These are phyloP conservation scores for Ceratocystis eucalypticola DNA, from an alignment of 2,329 filamentous ascomycete genomes.

Conservation along the genomic window DNA sequence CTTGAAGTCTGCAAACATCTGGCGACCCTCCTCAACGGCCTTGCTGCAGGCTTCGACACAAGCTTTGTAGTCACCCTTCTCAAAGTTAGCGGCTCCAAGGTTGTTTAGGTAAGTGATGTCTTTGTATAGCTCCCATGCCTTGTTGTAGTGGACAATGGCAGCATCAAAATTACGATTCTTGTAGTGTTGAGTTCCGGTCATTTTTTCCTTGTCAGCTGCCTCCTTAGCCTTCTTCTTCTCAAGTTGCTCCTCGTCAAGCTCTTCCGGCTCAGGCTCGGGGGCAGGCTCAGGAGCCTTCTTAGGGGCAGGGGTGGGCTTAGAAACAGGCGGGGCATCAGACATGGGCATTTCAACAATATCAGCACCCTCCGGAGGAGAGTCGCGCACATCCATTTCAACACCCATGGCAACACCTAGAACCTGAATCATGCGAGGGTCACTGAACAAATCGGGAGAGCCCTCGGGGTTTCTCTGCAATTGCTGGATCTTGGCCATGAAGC, in stretches of 20 bases:
- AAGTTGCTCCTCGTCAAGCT: slow-evolving; percentile 67
- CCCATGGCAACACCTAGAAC: slow-evolving; percentile 89
- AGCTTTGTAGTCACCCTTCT: slow-evolving; percentile 87
- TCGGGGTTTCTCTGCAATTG: slow-evolving; percentile 68
- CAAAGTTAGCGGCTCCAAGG: slow-evolving; percentile 81
- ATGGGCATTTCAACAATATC: slow-evolving; percentile 55
- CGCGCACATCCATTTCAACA: slow-evolving; percentile 61
- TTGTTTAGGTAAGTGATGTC: slow-evolving; percentile 98
- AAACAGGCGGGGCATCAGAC: slow-evolving; percentile 46
- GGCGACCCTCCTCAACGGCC: slow-evolving; percentile 79
- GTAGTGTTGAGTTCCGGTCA: slow-evolving; percentile 83
- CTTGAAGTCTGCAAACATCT: slow-evolving; percentile 92
- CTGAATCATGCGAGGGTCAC: slow-evolving; percentile 82
- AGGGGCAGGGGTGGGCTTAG: slow-evolving; percentile 29
- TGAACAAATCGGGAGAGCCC: slow-evolving; percentile 64
- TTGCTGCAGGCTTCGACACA: slow-evolving; percentile 76
- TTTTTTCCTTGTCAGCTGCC: slow-evolving; percentile 89
- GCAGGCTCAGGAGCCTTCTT: slow-evolving; percentile 35
- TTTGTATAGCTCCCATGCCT: slow-evolving; percentile 89
- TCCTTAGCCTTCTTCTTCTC: slow-evolving; percentile 85
- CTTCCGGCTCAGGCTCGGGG: slow-evolving; percentile 51
- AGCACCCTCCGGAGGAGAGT: slow-evolving; percentile 26
- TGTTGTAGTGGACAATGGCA: slow-evolving; percentile 85
- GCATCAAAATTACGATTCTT: slow-evolving; percentile 97
- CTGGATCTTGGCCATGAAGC: slow-evolving; percentile 85